Conservation (phyloP, 805 yeast genomes). For the Geotrichum ghanense region DNA sequence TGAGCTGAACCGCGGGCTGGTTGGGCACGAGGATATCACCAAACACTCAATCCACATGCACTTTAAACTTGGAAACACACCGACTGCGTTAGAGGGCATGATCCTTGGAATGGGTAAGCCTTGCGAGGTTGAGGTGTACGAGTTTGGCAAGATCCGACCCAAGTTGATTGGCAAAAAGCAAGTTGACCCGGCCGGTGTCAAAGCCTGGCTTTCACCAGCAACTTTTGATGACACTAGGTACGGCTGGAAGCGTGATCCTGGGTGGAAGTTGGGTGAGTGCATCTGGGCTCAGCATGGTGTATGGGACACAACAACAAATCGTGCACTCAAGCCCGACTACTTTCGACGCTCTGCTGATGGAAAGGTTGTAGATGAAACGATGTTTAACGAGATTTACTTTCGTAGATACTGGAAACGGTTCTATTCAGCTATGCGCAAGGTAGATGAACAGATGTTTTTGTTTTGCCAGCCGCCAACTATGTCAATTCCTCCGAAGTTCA, state of each 20-base stretch:
- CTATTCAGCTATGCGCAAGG: constrained; percentile 27
- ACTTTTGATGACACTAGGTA: constrained; percentile 38
- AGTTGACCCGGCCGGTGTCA: constrained; percentile 54
- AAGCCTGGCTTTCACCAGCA: constrained; percentile 50
- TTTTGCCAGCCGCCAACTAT: constrained; percentile 76
- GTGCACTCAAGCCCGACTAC: constrained; percentile 37
- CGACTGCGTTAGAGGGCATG: constrained; percentile 63
- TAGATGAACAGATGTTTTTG: constrained; percentile 37
- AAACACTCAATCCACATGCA: constrained; percentile 37
- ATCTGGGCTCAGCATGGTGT: constrained; percentile 69
- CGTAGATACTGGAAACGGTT: constrained; percentile 46
- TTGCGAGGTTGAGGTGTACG: constrained; percentile 54
- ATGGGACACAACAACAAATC: constrained; percentile 41
- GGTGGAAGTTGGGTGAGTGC: constrained; percentile 66
- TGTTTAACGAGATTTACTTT: constrained; percentile 45
- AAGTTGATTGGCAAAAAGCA: constrained; percentile 41
- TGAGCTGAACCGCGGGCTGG: constrained; percentile 72
- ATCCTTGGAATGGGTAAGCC: constrained; percentile 66
- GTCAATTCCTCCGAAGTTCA: constrained; percentile 58
- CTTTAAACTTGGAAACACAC: constrained; percentile 65
- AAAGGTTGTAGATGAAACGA: constrained; percentile 12
- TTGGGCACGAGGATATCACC: constrained; percentile 48
- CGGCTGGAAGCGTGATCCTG: constrained; percentile 50
- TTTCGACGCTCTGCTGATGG: constrained; percentile 26
- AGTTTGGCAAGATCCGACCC: constrained; percentile 65